Conservation (phyloP, 208 protist genomes). For the Leishmania gerbilli region DNA sequence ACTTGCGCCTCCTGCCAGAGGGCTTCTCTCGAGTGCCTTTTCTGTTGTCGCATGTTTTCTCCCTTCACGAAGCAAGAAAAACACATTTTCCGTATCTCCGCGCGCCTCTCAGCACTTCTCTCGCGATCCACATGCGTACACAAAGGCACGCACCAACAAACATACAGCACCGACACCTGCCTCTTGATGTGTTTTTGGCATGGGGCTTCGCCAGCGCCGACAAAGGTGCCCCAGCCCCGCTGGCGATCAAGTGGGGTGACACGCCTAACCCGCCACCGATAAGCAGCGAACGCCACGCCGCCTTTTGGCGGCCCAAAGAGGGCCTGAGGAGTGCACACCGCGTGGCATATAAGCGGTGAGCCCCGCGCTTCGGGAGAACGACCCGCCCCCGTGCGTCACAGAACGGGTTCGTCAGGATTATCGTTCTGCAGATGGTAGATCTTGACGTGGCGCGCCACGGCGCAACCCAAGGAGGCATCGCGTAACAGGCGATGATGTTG, state of each 20-base stretch:
- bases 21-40: too few species aligned
- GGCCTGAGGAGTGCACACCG: background rate
- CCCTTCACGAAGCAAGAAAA: background rate
- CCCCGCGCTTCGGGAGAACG: too few species aligned
- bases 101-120: too few species aligned
- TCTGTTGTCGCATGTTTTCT: background rate
- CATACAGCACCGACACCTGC: background rate
- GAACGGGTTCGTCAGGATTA: too few species aligned
- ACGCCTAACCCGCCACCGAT: background rate
- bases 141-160: background rate
- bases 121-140: background rate
- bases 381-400: too few species aligned
- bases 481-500: too few species aligned
- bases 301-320: background rate
- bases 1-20: background rate
- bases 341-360: too few species aligned
- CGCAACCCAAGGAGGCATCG: background rate
- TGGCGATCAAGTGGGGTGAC: background rate
- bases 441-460: too few species aligned
- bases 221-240: background rate
- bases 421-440: too few species aligned
- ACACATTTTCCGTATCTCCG: background rate
- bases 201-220: background rate
- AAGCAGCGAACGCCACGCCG: background rate
- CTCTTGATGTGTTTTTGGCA: background rate